Conservation (phyloP, 192 early-diverging fungal species). For the Coemansia sp. region DNA sequence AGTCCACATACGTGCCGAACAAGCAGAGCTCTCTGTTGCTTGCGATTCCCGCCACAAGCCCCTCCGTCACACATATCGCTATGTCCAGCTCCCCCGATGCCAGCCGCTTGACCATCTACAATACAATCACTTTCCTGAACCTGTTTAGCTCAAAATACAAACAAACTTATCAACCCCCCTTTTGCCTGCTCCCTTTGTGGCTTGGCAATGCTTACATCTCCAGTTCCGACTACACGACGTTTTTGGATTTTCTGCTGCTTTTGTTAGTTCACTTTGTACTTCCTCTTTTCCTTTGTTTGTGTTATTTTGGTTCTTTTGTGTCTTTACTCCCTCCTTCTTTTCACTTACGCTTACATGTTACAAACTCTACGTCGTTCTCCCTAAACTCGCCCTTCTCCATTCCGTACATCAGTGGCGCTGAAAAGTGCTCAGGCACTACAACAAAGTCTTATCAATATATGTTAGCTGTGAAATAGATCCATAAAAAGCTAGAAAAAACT, state of each 20-base stretch:
- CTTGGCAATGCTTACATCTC: constrained; percentile 44
- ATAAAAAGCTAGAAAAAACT: too few species aligned
- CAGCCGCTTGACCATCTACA: constrained; percentile 69
- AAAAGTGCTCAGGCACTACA: constrained; percentile 75
- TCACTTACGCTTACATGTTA: constrained; percentile 53
- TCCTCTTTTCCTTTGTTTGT: not conserved
- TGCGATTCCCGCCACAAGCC: constrained; percentile 58
- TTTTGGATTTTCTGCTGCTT: not conserved
- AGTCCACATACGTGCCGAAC: constrained; percentile 76
- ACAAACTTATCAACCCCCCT: too few species aligned
- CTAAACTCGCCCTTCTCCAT: constrained; percentile 60
- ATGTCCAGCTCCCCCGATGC: constrained; percentile 70
- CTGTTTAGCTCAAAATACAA: too few species aligned
- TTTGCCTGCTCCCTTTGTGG: too few species aligned
- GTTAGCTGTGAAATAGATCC: not conserved
- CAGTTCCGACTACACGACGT: constrained; percentile 53
- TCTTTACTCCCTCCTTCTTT: not conserved
- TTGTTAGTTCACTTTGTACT: not conserved
- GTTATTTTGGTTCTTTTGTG: not conserved
- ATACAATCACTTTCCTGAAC: constrained; percentile 7
- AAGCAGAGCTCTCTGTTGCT: constrained; percentile 64
- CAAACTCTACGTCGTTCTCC: constrained; percentile 60
- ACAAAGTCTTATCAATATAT: not conserved
- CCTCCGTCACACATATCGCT: constrained; percentile 88
- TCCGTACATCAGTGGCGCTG: constrained; percentile 67